These are phyloP conservation scores for Oryza longistaminata DNA, from an alignment of 176 grass and related monocot genomes.

Conservation along the genomic window DNA sequence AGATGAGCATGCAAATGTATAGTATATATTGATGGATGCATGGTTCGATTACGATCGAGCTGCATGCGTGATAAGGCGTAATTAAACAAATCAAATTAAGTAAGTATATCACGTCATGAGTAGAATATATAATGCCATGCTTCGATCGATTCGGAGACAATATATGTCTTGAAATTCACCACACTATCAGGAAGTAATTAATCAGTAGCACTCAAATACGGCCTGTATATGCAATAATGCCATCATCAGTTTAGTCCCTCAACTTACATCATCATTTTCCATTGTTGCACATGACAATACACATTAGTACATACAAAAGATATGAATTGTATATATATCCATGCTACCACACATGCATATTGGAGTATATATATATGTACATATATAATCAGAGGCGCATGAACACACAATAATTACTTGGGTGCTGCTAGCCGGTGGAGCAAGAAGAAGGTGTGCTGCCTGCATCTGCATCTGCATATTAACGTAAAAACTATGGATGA, in stretches of 20 bases:
- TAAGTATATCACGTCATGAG: background rate
- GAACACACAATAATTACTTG: background rate
- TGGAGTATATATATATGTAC: background rate
- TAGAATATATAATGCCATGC: background rate
- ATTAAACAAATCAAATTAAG: background rate
- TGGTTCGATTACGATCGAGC: too few relatives aligned
- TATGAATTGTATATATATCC: background rate
- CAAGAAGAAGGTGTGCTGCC: constrained; percentile 15
- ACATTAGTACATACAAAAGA: background rate
- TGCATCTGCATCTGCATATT: background rate
- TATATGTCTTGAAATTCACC: background rate
- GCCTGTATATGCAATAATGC: background rate
- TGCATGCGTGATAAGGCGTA: background rate
- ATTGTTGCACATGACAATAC: background rate
- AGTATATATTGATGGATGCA: too few relatives aligned
- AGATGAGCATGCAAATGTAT: too few relatives aligned
- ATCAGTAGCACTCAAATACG: background rate
- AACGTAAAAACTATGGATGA: background rate
- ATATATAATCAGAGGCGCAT: background rate
- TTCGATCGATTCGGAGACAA: background rate
- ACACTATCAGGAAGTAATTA: background rate
- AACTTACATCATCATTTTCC: background rate
- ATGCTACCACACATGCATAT: background rate
- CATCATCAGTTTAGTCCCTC: background rate
- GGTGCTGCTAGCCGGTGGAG: background rate